Evolutionary conservation across 2,329 filamentous ascomycete genomes (phyloP).

Genomic region (Huntiella savannae): DNA sequence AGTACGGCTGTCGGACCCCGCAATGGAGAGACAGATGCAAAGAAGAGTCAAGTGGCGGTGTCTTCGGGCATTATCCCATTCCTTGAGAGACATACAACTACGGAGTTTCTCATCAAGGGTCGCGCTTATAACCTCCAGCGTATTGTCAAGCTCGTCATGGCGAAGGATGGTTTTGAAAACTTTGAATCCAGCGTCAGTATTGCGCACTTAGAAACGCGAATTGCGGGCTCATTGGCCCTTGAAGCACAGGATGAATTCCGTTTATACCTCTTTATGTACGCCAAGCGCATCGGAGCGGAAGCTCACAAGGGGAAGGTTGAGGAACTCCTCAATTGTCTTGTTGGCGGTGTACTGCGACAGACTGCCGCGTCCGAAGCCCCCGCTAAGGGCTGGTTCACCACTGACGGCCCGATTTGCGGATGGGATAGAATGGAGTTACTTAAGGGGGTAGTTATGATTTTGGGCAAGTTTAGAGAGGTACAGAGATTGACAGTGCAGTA

Average conservation of each 20-base stretch:
- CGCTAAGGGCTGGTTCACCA: constrained; percentile 40
- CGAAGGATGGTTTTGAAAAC: constrained; percentile 75
- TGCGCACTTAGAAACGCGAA: constrained; percentile 83
- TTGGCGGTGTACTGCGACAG: constrained; percentile 52
- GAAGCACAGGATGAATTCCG: constrained; percentile 83
- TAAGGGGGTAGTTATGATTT: constrained; percentile 77
- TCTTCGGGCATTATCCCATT: constrained; percentile 87
- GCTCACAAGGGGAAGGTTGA: constrained; percentile 77
- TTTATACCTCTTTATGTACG: constrained; percentile 94
- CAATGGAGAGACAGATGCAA: constrained; percentile 19
- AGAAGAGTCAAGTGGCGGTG: constrained; percentile 32
- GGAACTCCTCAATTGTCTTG: constrained; percentile 64
- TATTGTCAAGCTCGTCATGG: constrained; percentile 73
- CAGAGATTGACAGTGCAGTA: constrained; percentile 93
- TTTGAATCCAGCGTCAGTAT: constrained; percentile 86
- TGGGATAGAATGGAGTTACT: constrained; percentile 78
- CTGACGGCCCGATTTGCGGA: constrained; percentile 60
- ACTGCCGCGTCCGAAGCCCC: constrained; percentile 21
- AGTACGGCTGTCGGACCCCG: constrained; percentile 46
- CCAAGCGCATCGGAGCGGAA: constrained; percentile 83
- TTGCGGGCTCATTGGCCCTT: constrained; percentile 71
- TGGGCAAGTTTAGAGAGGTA: constrained; percentile 72
- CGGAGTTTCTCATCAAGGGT: constrained; percentile 77
- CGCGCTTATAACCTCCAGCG: constrained; percentile 80
- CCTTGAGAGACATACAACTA: constrained; percentile 85